Conservation (phyloP, 2,329 filamentous ascomycete genomes). For the Botrytis aclada region DNA sequence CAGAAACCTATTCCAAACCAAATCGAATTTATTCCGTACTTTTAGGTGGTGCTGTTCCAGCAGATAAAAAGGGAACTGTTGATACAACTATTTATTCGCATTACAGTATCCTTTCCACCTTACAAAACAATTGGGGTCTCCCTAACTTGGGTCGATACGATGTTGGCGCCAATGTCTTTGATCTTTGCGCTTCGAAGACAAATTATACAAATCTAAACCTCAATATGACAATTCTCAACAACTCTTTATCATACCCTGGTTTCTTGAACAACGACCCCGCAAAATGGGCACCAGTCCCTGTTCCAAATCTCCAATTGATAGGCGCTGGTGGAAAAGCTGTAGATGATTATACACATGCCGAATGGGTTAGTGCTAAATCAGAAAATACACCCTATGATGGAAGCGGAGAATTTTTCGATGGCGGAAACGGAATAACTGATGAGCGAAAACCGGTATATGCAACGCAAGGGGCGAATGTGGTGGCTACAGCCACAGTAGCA, state of each 20-base stretch:
- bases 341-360: slow-evolving; percentile 36
- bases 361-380: slow-evolving; percentile 36
- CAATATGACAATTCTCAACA: slow-evolving; percentile 42
- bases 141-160: slow-evolving; percentile 46
- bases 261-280: slow-evolving; percentile 40
- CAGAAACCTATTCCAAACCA: slow-evolving; percentile 48
- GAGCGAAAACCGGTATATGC: slow-evolving; percentile 42
- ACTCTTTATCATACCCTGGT: slow-evolving; percentile 46
- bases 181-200: slow-evolving; percentile 34
- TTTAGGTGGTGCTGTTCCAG: slow-evolving; percentile 52
- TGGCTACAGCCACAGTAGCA: slow-evolving; percentile 19
- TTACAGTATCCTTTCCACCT: slow-evolving; percentile 44
- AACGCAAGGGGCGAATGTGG: slow-evolving; percentile 32
- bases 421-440: slow-evolving; percentile 34
- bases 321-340: slow-evolving; percentile 46
- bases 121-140: slow-evolving; percentile 45
- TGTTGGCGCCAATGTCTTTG: slow-evolving; percentile 40
- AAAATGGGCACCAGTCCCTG: slow-evolving; percentile 39
- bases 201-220: slow-evolving; percentile 30
- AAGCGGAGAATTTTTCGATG: slow-evolving; percentile 45
- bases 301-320: slow-evolving; percentile 44
- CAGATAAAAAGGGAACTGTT: slow-evolving; percentile 46
- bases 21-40: slow-evolving; percentile 55
- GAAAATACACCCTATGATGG: slow-evolving; percentile 46
- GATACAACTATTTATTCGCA: slow-evolving; percentile 51